Base-by-base conservation (phyloP, 2,329 filamentous ascomycete species). In the Ophiostoma sp. region DNA sequence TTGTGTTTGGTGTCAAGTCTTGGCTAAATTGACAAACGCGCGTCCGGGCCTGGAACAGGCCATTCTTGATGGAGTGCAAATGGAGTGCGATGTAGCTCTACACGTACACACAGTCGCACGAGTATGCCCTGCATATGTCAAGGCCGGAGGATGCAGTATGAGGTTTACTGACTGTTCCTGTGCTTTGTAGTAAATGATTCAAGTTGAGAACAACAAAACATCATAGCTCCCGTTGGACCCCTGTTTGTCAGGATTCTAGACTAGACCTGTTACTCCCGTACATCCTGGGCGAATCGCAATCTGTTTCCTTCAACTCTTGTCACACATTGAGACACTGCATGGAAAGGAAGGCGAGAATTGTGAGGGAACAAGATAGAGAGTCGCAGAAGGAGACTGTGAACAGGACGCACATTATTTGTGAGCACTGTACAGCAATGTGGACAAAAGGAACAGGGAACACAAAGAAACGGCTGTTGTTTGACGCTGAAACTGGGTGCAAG, bases 381-480 rank as follows among this genome's bases (percentile, higher is more conserved):
- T 19, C 31, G 42, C 17, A 68, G 42, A 6, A 50, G 64, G 6
- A 25, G 7, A 55, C 17, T 25, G 5, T 25, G 36, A 12, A 12
- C 15, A 25, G 36, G 36, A 0, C 28, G 36, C 36, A 66, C 61
- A 45, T 3, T 7, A 33, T 33, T n/a, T n/a, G n/a, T n/a, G n/a
- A n/a, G n/a, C n/a, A n/a, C n/a, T 61, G n/a, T 42, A 19, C 59
- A 39, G 9, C 9, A 48, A 50, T 50, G 48, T n/a, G 8, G n/a
- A 63, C 59, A 63, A 39, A 22, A 42, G 19, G 11, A 11, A 42
- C n/a, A 42, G 33, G 19, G 11, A 39, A 25, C 25, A 25, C 33
- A 39, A 42, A 33, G n/a, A 66, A 52, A 69, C 66, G 45, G 45
- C 66, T 52, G 42, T 36, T 69, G 66, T 69, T 55, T 69, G 66